A percentile compares a stretch with the other conserved stretches of the same genome.
Conservation (phyloP, 1,139 yeast species). For the Entelexis paramagnoliae region DNA sequence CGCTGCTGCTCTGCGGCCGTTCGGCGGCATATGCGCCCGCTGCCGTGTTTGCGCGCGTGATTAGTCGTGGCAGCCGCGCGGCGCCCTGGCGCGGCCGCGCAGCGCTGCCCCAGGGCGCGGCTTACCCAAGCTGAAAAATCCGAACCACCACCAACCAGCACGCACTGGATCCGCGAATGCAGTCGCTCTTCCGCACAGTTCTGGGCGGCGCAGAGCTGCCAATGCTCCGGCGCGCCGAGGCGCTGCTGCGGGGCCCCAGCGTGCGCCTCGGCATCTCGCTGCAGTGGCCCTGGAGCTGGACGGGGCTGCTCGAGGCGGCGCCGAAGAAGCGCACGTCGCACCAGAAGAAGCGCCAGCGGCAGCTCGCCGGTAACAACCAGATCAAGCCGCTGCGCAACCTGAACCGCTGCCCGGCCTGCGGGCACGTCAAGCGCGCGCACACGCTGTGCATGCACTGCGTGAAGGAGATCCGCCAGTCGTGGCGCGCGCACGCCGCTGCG, state of each 20-base stretch:
- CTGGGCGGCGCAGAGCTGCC: slow-evolving; percentile 12
- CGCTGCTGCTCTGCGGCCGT: no score
- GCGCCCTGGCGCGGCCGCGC: no score
- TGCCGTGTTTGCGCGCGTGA: no score
- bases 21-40: no score
- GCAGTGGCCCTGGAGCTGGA: slow-evolving; percentile 21
- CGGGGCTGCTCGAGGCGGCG: slow-evolving; percentile 62
- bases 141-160: background rate
- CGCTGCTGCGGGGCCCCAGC: slow-evolving; percentile 6
- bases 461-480: slow-evolving; percentile 60
- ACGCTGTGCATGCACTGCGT: slow-evolving; percentile 90
- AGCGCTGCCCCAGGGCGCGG: background rate
- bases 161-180: slow-evolving; percentile 1
- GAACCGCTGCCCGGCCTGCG: slow-evolving; percentile 92
- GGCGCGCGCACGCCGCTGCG: slow-evolving; percentile 38
- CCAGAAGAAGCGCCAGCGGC: slow-evolving; percentile 71
- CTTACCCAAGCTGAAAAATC: slow-evolving; percentile 12
- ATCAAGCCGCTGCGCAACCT: slow-evolving; percentile 63
- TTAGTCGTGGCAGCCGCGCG: no score
- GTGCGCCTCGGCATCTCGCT: slow-evolving; percentile 12
- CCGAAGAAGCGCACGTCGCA: slow-evolving; percentile 91
- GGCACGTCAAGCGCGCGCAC: slow-evolving; percentile 80
- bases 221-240: background rate
- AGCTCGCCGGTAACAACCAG: slow-evolving; percentile 76
- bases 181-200: slow-evolving; percentile 14